A percentile compares a stretch with the other conserved stretches of the same genome.
Evolutionary conservation across 768 basidiomycete genomes (phyloP).

Genomic region (Aureoboletus auriporus): DNA sequence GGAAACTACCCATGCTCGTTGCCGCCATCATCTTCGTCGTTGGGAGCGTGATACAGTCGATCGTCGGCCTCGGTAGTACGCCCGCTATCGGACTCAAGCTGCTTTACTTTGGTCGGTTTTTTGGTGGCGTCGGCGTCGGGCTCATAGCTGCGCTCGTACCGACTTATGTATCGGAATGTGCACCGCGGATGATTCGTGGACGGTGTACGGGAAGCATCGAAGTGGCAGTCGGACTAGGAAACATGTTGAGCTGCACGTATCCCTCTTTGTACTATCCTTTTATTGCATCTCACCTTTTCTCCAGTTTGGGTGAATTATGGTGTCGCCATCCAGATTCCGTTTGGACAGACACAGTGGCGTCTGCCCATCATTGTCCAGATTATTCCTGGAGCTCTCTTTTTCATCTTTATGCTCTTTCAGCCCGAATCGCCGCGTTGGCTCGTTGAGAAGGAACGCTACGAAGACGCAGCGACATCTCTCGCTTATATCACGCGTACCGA

Average conservation of each 20-base stretch:
- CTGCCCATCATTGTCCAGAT: slow-evolving; percentile 35
- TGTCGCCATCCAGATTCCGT: slow-evolving; percentile 22
- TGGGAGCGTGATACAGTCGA: slow-evolving; percentile 32
- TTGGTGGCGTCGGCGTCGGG: slow-evolving; percentile 47
- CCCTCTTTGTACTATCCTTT: background rate
- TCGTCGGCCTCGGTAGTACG: slow-evolving; percentile 30
- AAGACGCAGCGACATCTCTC: slow-evolving; percentile 31
- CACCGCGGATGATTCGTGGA: slow-evolving; percentile 35
- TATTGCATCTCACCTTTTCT: background rate
- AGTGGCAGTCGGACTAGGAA: slow-evolving; percentile 30
- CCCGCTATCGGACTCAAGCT: slow-evolving; percentile 24
- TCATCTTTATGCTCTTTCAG: slow-evolving; percentile 34
- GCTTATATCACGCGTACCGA: slow-evolving; percentile 26
- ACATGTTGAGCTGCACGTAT: slow-evolving; percentile 34
- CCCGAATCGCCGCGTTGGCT: slow-evolving; percentile 43
- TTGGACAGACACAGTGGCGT: slow-evolving; percentile 34
- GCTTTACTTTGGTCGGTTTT: slow-evolving; percentile 37
- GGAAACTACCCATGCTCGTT: slow-evolving; percentile 30
- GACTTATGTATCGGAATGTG: slow-evolving; percentile 36
- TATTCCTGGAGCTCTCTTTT: slow-evolving; percentile 38
- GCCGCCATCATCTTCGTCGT: slow-evolving; percentile 32
- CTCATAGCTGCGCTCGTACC: slow-evolving; percentile 34
- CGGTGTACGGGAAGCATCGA: slow-evolving; percentile 34
- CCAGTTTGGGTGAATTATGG: slow-evolving; percentile 37
- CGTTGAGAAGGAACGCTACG: slow-evolving; percentile 32